Evolutionary conservation across 202 grass and related monocot genomes (phyloP).

Genomic region (Elaeis oleifera): DNA sequence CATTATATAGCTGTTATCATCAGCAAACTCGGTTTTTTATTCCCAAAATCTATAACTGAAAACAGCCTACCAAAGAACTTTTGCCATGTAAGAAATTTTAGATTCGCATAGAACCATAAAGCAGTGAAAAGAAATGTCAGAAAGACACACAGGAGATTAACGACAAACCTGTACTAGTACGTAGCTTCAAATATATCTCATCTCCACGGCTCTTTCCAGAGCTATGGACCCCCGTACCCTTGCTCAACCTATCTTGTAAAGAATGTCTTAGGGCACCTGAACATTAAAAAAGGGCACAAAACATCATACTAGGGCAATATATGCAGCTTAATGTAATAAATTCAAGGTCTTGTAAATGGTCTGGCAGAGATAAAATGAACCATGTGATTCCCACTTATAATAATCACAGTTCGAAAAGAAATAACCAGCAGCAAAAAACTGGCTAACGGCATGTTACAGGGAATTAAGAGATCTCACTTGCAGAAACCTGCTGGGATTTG

Average conservation of each 20-base stretch:
- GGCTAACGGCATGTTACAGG: neutral
- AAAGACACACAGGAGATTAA: neutral
- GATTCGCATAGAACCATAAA: too few relatives aligned
- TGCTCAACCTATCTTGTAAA: constrained; percentile 85
- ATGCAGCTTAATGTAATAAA: too few relatives aligned
- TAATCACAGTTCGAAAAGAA: neutral
- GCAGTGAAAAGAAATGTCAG: too few relatives aligned
- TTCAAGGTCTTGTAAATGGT: too few relatives aligned
- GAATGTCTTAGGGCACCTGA: constrained; percentile 90
- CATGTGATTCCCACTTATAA: neutral
- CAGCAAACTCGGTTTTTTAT: too few relatives aligned
- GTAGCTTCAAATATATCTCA: constrained; percentile 91
- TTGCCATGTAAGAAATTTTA: neutral
- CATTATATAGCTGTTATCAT: too few relatives aligned
- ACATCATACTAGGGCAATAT: too few relatives aligned
- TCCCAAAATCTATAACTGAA: too few relatives aligned
- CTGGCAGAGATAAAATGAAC: neutral
- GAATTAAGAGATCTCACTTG: constrained; percentile 46
- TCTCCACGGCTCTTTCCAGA: constrained; percentile 59
- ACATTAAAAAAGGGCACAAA: neutral
- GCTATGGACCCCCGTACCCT: constrained; percentile 40
- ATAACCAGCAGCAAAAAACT: too few relatives aligned
- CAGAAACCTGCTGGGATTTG: constrained; percentile 94
- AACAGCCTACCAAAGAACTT: too few relatives aligned
- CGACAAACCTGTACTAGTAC: constrained; percentile 71